Conservation (phyloP, 2,329 filamentous ascomycete species). For the Lasiodiplodia sp. region DNA sequence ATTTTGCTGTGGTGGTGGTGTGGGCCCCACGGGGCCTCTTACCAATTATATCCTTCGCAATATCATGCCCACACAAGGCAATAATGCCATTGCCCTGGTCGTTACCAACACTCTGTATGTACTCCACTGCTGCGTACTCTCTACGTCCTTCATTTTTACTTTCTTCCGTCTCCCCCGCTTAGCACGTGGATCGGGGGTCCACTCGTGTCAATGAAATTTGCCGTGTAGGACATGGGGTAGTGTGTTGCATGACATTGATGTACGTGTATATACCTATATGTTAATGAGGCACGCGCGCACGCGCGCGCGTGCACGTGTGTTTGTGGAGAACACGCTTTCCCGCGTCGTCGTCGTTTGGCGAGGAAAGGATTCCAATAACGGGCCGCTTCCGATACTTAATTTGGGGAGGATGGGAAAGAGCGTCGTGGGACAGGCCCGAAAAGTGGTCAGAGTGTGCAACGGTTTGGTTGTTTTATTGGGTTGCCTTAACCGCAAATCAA, state of each 20-base stretch:
- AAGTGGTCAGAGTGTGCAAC: neutral
- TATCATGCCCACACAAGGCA: neutral
- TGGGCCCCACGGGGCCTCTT: neutral
- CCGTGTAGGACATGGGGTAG: neutral
- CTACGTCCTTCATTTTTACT: neutral
- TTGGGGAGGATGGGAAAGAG: neutral
- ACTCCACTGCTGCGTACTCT: neutral
- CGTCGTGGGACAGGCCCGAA: neutral
- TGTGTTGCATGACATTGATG: neutral
- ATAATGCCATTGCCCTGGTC: neutral
- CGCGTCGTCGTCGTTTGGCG: neutral
- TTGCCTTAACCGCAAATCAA: constrained; percentile 16
- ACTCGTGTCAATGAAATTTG: neutral
- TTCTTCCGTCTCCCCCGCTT: neutral
- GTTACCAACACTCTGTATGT: neutral
- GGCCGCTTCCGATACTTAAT: constrained; percentile 5
- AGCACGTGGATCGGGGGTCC: neutral
- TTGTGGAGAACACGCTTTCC: neutral
- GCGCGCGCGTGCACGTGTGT: neutral
- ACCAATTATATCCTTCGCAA: neutral
- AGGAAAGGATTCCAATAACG: constrained; percentile 1
- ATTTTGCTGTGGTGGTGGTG: neutral
- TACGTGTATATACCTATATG: neutral
- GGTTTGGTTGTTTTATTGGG: constrained; percentile 2
- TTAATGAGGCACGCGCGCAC: neutral